These are phyloP conservation scores for Pulveroboletus sp. DNA, from an alignment of 768 basidiomycete species.

Conservation along the genomic window DNA sequence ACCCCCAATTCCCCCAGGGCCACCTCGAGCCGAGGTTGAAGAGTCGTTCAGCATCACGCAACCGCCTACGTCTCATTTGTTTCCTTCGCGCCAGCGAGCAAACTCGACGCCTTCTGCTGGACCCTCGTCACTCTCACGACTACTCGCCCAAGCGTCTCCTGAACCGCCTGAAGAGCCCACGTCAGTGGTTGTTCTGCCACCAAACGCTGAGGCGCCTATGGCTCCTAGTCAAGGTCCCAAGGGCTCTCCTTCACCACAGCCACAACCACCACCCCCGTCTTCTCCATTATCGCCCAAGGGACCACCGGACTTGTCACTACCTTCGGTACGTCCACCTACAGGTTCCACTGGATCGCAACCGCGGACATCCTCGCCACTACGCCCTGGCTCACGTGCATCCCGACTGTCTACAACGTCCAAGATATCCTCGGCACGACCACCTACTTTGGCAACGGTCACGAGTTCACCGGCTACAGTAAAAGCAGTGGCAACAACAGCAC, in stretches of 20 bases:
- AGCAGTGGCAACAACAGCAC: slow-evolving; percentile 62
- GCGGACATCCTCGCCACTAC: slow-evolving; percentile 50
- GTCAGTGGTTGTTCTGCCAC: slow-evolving; percentile 25
- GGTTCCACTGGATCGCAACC: slow-evolving; percentile 32
- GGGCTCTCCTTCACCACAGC: slow-evolving; percentile 27
- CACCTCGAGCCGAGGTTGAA: slow-evolving; percentile 67
- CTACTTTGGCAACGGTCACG: slow-evolving; percentile 48
- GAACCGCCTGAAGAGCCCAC: slow-evolving; percentile 31
- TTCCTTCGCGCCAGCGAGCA: slow-evolving; percentile 57
- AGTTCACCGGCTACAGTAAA: slow-evolving; percentile 44
- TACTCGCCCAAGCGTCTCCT: slow-evolving; percentile 67
- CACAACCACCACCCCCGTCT: slow-evolving; percentile 31
- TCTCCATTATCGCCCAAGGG: slow-evolving; percentile 2
- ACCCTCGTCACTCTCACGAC: slow-evolving; percentile 73
- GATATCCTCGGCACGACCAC: slow-evolving; percentile 61
- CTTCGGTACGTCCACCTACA: slow-evolving; percentile 20
- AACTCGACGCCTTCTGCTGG: slow-evolving; percentile 67
- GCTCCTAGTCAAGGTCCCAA: slow-evolving; percentile 12
- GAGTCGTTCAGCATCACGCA: slow-evolving; percentile 63
- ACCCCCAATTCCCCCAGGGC: slow-evolving; percentile 43
- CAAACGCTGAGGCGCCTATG: slow-evolving; percentile 30
- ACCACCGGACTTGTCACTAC: slow-evolving; percentile 1
- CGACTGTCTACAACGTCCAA: slow-evolving; percentile 63
- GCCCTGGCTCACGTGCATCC: slow-evolving; percentile 71
- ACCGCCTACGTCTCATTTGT: slow-evolving; percentile 63